A percentile compares a stretch with the other conserved stretches of the same genome.
Evolutionary conservation across 2,329 filamentous ascomycete genomes (phyloP).

Genomic region (Chrysoporthe cubensis): DNA sequence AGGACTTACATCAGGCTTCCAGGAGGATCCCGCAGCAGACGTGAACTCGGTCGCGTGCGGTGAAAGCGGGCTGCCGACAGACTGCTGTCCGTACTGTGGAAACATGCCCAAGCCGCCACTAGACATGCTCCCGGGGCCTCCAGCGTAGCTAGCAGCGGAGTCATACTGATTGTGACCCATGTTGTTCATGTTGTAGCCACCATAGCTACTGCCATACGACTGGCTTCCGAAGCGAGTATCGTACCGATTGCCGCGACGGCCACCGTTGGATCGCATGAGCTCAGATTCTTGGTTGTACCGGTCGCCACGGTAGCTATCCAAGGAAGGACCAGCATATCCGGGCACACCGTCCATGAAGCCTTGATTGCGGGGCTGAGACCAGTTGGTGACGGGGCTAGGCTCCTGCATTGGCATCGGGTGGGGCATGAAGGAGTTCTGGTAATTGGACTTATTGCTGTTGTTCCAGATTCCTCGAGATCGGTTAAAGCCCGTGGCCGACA

Average conservation of each 20-base stretch:
- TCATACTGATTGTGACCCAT: slow-evolving; percentile 39
- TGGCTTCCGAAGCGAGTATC: slow-evolving; percentile 44
- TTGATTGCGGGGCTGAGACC: slow-evolving; percentile 49
- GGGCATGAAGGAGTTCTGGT: slow-evolving; percentile 36
- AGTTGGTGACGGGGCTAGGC: slow-evolving; percentile 46
- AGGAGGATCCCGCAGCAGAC: slow-evolving; percentile 50
- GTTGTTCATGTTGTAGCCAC: slow-evolving; percentile 37
- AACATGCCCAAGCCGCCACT: slow-evolving; percentile 47
- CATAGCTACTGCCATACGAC: slow-evolving; percentile 42
- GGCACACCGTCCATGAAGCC: slow-evolving; percentile 46
- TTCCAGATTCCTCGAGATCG: slow-evolving; percentile 62
- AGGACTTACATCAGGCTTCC: slow-evolving; percentile 59
- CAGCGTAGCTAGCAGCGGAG: slow-evolving; percentile 31
- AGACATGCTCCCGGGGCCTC: slow-evolving; percentile 38
- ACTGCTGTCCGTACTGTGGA: slow-evolving; percentile 57
- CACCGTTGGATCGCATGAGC: slow-evolving; percentile 45
- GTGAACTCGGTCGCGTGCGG: slow-evolving; percentile 78
- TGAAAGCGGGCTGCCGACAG: slow-evolving; percentile 68
- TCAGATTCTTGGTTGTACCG: slow-evolving; percentile 55
- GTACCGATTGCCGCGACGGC: slow-evolving; percentile 52
- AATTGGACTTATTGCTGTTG: slow-evolving; percentile 47
- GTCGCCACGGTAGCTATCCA: slow-evolving; percentile 50
- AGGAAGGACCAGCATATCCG: slow-evolving; percentile 36
- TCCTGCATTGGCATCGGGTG: slow-evolving; percentile 40
- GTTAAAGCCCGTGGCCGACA: slow-evolving; percentile 56